These are phyloP conservation scores for Ustilago xerochloae DNA, from an alignment of 1,284 basidiomycete species.

Conservation along the genomic window DNA sequence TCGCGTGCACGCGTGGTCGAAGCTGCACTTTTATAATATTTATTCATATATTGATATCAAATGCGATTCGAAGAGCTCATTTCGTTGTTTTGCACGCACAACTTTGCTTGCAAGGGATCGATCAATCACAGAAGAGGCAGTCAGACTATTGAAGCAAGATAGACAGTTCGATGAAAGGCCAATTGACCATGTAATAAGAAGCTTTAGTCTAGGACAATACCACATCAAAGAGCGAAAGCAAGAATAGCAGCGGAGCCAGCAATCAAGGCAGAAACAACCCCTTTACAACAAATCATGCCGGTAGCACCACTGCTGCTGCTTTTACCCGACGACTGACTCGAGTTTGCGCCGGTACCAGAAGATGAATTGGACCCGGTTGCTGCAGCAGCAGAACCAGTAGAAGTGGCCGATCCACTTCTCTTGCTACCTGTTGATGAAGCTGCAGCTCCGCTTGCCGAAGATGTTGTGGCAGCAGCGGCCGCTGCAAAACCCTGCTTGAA, in stretches of 20 bases:
- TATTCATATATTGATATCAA: too few species aligned
- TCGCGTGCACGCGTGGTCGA: slow-evolving; percentile 8
- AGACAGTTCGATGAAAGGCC: too few species aligned
- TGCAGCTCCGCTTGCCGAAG: slow-evolving; percentile 3
- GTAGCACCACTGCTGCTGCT: slow-evolving; percentile 5
- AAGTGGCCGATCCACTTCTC: slow-evolving; percentile 2
- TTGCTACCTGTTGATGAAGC: slow-evolving; percentile 4
- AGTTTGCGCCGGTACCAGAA: not conserved
- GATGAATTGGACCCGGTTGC: not conserved
- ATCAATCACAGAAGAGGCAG: not conserved
- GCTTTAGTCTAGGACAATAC: too few species aligned
- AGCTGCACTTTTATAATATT: too few species aligned
- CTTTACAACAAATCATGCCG: not conserved
- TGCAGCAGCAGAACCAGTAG: slow-evolving; percentile 1
- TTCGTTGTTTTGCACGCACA: too few species aligned
- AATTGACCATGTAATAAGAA: too few species aligned
- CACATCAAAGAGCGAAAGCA: slow-evolving; percentile 17
- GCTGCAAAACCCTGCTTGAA: slow-evolving; percentile 31
- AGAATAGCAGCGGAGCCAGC: slow-evolving; percentile 23
- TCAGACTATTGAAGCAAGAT: too few species aligned
- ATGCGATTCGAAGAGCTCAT: not conserved
- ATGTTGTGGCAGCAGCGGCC: not conserved
- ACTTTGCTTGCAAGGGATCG: not conserved
- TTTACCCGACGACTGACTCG: slow-evolving; percentile 1
- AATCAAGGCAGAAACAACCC: slow-evolving; percentile 14